Conservation (phyloP, 2,329 filamentous ascomycete genomes). For the Ceratocystiopsis sp. region DNA sequence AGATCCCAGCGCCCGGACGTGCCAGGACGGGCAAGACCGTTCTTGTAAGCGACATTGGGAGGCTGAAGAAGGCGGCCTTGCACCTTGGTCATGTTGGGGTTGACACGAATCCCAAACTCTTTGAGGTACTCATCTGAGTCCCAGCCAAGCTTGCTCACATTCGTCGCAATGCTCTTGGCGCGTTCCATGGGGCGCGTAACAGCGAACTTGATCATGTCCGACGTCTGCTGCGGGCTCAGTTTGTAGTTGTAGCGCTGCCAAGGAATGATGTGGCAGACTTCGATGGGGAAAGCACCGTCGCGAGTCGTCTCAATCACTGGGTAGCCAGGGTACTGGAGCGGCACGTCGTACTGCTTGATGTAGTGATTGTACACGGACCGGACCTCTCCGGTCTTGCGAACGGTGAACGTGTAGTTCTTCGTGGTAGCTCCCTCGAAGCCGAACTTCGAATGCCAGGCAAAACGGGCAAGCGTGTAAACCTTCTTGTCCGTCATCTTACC, state of each 20-base stretch:
- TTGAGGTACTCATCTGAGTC: conserved; percentile 48
- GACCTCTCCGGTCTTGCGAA: conserved; percentile 27
- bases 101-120: conserved; percentile 59
- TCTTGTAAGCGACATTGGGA: conserved; percentile 54
- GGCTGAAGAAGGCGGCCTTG: conserved; percentile 54
- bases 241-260: conserved; percentile 49
- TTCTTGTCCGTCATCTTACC: conserved; percentile 28
- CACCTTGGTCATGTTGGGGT: conserved; percentile 42
- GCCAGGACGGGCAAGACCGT: conserved; percentile 39
- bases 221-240: conserved; percentile 46
- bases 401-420: conserved; percentile 37
- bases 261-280: conserved; percentile 33
- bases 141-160: conserved; percentile 53
- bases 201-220: conserved; percentile 83
- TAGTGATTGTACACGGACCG: conserved; percentile 39
- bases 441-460: conserved; percentile 29
- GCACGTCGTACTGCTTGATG: conserved; percentile 32
- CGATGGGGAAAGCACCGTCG: conserved; percentile 41
- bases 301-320: conserved; percentile 42
- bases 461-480: conserved; percentile 32
- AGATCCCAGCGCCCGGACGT: conserved; percentile 73
- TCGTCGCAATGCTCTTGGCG: conserved; percentile 48
- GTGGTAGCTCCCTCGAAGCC: conserved; percentile 30
- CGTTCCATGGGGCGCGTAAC: conserved; percentile 60
- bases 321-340: conserved; percentile 27